phyloP scores from a whole-genome alignment of 805 yeast genomes.

The Ogataea polymorpha region DNA sequence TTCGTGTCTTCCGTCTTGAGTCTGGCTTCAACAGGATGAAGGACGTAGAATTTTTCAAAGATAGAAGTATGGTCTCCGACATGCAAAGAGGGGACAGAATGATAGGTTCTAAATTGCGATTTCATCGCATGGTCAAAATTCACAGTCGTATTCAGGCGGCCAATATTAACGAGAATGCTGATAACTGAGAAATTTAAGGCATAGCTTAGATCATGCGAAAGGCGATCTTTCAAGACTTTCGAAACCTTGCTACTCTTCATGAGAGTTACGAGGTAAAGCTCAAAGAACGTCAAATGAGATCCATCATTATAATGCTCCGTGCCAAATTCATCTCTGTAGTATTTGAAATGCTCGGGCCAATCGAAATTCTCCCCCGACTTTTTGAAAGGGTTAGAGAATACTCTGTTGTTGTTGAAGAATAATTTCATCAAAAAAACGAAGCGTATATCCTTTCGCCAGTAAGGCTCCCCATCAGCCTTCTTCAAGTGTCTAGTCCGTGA shows the following conservation, averaged over 20 bases:
- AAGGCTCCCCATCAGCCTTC: slow-evolving; percentile 88
- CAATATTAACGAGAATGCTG: slow-evolving; percentile 84
- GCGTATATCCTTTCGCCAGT: slow-evolving; percentile 86
- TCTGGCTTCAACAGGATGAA: slow-evolving; percentile 16
- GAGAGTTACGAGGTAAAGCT: slow-evolving; percentile 75
- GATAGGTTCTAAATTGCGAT: slow-evolving; percentile 87
- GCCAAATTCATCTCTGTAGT: slow-evolving; percentile 26
- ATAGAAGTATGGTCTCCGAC: slow-evolving; percentile 47
- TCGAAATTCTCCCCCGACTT: slow-evolving; percentile 34
- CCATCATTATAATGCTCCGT: slow-evolving; percentile 26
- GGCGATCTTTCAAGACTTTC: slow-evolving; percentile 73
- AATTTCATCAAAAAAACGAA: slow-evolving; percentile 67
- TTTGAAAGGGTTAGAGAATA: slow-evolving; percentile 63
- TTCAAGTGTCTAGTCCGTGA: slow-evolving; percentile 58
- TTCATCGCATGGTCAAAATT: slow-evolving; percentile 95
- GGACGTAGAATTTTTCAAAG: slow-evolving; percentile 26
- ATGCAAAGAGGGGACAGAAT: slow-evolving; percentile 88
- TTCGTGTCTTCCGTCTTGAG: slow-evolving; percentile 21
- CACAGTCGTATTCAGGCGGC: slow-evolving; percentile 91
- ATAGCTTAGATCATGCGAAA: slow-evolving; percentile 53
- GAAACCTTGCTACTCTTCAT: slow-evolving; percentile 83
- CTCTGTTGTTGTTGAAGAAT: slow-evolving; percentile 59
- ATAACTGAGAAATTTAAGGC: slow-evolving; percentile 35
- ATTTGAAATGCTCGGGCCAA: slow-evolving; percentile 34
- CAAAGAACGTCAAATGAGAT: slow-evolving; percentile 70